phyloP scores from a whole-genome alignment of 768 basidiomycete species.

The Kwoniella heveanensis region DNA sequence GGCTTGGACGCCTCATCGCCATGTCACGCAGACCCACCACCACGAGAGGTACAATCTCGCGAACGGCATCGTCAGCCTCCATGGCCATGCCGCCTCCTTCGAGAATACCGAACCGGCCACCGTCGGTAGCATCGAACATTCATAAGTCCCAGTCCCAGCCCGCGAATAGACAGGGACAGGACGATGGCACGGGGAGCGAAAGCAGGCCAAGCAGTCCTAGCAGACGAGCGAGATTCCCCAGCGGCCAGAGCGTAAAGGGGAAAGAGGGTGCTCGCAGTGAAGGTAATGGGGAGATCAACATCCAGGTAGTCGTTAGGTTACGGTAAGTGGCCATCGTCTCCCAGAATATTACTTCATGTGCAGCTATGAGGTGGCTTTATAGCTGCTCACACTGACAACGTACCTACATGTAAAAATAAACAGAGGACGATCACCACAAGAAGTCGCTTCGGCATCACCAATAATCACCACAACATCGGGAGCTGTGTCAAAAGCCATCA shows the following conservation, averaged over 20 bases:
- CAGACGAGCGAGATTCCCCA: constrained; percentile 20
- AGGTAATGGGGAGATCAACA: constrained; percentile 71
- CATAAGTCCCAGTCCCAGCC: constrained; percentile 19
- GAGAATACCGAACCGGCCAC: constrained; percentile 37
- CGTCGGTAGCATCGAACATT: constrained; percentile 32
- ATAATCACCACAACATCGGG: constrained; percentile 80
- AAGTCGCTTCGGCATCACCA: constrained; percentile 81
- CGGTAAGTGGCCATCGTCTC: constrained; percentile 61
- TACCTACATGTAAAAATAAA: background rate
- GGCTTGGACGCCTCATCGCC: background rate
- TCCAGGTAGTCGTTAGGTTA: constrained; percentile 90
- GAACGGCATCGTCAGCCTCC: constrained; percentile 37
- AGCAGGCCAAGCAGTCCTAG: constrained; percentile 28
- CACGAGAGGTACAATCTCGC: constrained; percentile 19
- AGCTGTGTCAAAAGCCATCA: constrained; percentile 72
- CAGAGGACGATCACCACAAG: constrained; percentile 71
- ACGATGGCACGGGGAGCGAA: constrained; percentile 3
- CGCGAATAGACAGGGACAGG: background rate
- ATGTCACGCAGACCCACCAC: constrained; percentile 44
- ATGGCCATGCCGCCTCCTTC: constrained; percentile 50
- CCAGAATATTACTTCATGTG: too few species aligned
- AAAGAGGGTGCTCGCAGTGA: constrained; percentile 10
- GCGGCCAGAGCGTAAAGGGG: constrained; percentile 9
- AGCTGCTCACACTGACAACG: background rate
- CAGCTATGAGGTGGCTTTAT: too few species aligned